phyloP scores from a whole-genome alignment of 371 early-diverging fungal species.

The Mucor sp. region DNA sequence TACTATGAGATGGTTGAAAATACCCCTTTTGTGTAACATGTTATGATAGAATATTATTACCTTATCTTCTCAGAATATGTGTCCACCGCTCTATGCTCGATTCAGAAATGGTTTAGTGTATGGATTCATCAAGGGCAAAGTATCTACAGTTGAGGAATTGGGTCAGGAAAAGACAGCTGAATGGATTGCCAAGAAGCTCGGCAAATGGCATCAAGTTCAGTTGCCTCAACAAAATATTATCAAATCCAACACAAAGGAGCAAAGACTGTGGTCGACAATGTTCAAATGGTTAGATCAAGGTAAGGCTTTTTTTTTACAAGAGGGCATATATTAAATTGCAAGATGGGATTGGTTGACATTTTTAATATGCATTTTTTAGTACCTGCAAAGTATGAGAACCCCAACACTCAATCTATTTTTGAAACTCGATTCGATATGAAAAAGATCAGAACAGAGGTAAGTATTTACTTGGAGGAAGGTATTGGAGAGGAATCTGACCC shows the following conservation, averaged over 20 bases:
- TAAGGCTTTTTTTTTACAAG: constrained; percentile 23
- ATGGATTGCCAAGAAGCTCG: constrained; percentile 82
- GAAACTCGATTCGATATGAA: constrained; percentile 58
- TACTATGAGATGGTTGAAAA: neutral
- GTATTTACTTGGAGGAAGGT: neutral
- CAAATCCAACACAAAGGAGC: constrained; percentile 19
- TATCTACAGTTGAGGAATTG: constrained; percentile 73
- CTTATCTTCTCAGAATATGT: constrained; percentile 70
- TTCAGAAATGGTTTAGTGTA: constrained; percentile 91
- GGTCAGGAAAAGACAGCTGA: constrained; percentile 64
- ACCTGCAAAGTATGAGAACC: constrained; percentile 65
- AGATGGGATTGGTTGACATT: neutral
- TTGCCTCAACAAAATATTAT: constrained; percentile 18
- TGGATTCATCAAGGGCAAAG: constrained; percentile 83
- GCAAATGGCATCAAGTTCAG: constrained; percentile 78
- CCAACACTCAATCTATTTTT: constrained; percentile 64
- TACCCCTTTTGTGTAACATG: constrained; percentile 9
- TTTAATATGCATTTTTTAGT: constrained; percentile 36
- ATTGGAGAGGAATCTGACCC: neutral
- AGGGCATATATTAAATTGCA: neutral
- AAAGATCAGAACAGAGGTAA: constrained; percentile 53
- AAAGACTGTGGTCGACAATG: constrained; percentile 78
- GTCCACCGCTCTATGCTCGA: constrained; percentile 84
- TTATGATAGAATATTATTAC: constrained; percentile 74
- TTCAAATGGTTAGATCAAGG: constrained; percentile 81